Evolutionary conservation across 768 basidiomycete species (phyloP), one percentile per base, ranked within the genome.

Genomic region (Cystobasidium ongulense): DNA sequence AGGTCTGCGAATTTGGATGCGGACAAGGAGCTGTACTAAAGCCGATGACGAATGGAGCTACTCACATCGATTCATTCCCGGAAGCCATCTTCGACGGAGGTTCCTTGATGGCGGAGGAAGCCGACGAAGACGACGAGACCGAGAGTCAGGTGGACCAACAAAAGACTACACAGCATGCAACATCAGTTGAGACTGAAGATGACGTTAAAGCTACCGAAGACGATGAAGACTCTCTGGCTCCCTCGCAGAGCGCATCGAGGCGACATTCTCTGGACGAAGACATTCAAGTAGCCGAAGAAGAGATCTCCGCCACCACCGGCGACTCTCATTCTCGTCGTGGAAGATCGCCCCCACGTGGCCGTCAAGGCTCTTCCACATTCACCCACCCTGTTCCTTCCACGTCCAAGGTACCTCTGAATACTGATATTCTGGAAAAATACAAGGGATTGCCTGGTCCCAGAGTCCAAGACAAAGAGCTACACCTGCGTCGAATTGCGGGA

Each of bases 1-100:
- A 71, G 68, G 68, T 71, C 53, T 71, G 68, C 68, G 68, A 71
- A 35, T 11, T 71, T 23, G 68, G 68, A 31, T 71, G 68, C 35
- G 68, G 68, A 33, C 46, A 71, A 71, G 68, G 52, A 3, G 33
- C 53, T 15, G 68, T 61, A 7, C 18, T 71, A n/a, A 54, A 36
- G 33, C 68, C 68, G 17, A 71, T 71, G 68, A 71, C 54, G 18
- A 71, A 71, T 43, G 52, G 27, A 13, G 68, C 68, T 54, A 5
- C 53, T 8, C 68, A 71, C 25, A 35, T 36, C 53, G 68, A 71
- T 29, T 35, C 68, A 7, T 71, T 71, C 36, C 68, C 68, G 11
- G 68, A 71, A 21, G 1, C 43, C 7, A 33, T 50, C 15, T 50
- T 36, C 25, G 52, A 71, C n/a, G 68, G n/a, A 29, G 27, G 15